A percentile compares a stretch with the other conserved stretches of the same genome.
These are phyloP conservation scores for Geotrichum cucujoidarum DNA, from an alignment of 1,139 yeast genomes.

Conservation along the genomic window DNA sequence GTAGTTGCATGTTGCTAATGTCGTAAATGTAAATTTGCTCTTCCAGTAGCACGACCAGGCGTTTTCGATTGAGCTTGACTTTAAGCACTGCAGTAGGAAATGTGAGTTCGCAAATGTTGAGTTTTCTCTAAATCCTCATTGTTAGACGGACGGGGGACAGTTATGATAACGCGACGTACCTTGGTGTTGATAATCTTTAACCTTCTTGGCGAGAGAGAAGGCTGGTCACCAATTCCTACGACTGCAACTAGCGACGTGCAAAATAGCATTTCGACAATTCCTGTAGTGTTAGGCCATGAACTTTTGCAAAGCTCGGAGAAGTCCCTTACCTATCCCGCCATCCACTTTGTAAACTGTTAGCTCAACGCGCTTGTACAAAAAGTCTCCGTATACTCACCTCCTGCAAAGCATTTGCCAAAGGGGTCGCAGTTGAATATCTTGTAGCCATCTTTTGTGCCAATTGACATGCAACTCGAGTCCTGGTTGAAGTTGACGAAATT, in stretches of 20 bases:
- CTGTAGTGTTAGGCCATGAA: conserved; percentile 26
- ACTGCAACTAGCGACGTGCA: conserved; percentile 82
- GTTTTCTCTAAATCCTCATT: conserved; percentile 40
- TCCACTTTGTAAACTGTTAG: conserved; percentile 7
- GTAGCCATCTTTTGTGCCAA: conserved; percentile 75
- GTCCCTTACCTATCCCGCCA: conserved; percentile 3
- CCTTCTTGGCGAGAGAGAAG: conserved; percentile 72
- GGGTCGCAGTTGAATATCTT: conserved; percentile 86
- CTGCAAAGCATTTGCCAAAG: conserved; percentile 71
- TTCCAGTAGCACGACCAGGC: conserved; percentile 72
- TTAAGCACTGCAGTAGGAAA: conserved; percentile 79
- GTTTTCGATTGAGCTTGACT: conserved; percentile 68
- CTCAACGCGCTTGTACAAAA: background rate
- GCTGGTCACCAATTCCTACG: conserved; percentile 83
- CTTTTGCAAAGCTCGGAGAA: too few relatives aligned
- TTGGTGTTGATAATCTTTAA: conserved; percentile 79
- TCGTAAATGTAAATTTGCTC: conserved; percentile 89
- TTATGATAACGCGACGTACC: conserved; percentile 34
- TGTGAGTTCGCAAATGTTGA: conserved; percentile 77
- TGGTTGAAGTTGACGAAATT: conserved; percentile 79
- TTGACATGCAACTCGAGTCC: conserved; percentile 80
- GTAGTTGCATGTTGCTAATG: conserved; percentile 75
- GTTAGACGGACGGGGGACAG: background rate
- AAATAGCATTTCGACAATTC: conserved; percentile 83
- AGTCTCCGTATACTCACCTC: conserved; percentile 31